These are phyloP conservation scores for Aspergillus avenaceus DNA, from an alignment of 495 filamentous ascomycete species.

Conservation along the genomic window DNA sequence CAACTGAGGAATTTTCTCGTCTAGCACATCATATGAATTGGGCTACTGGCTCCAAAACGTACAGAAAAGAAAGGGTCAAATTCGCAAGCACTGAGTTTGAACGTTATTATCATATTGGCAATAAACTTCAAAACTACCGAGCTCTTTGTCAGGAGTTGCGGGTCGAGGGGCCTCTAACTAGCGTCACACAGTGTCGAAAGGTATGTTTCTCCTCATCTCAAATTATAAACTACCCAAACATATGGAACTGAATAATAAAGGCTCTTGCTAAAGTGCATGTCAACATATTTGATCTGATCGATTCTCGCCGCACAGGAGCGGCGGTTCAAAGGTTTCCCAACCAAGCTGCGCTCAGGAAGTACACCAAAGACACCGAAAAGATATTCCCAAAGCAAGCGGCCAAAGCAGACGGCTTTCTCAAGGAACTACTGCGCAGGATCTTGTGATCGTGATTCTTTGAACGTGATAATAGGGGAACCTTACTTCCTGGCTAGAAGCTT, in stretches of 20 bases:
- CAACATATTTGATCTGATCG: conserved; percentile 8
- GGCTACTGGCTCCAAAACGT: conserved; percentile 2
- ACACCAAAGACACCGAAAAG: conserved; percentile 6
- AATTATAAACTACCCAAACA: neutral
- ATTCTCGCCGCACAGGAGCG: conserved; percentile 5
- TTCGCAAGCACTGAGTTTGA: conserved; percentile 4
- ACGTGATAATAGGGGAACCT: neutral
- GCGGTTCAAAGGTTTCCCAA: conserved; percentile 4
- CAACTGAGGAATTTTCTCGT: conserved; percentile 3
- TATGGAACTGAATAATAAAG: conserved; percentile 1
- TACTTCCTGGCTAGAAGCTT: conserved; percentile 2
- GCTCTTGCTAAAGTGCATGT: conserved; percentile 8
- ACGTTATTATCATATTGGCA: conserved; percentile 3
- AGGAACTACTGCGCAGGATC: conserved; percentile 4
- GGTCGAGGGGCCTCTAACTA: conserved; percentile 2
- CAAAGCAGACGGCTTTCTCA: conserved; percentile 9
- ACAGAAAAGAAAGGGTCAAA: conserved; percentile 5
- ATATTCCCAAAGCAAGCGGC: conserved; percentile 8
- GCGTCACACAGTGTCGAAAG: conserved; percentile 6
- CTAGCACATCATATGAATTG: conserved; percentile 5
- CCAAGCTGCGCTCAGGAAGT: conserved; percentile 1
- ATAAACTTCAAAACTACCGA: conserved; percentile 2
- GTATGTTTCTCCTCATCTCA: conserved; percentile 1
- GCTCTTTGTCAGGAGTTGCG: conserved; percentile 3
- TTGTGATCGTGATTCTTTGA: neutral